Evolutionary conservation across 768 basidiomycete genomes (phyloP).

Genomic region (Cystofilobasidium bisporidii): DNA sequence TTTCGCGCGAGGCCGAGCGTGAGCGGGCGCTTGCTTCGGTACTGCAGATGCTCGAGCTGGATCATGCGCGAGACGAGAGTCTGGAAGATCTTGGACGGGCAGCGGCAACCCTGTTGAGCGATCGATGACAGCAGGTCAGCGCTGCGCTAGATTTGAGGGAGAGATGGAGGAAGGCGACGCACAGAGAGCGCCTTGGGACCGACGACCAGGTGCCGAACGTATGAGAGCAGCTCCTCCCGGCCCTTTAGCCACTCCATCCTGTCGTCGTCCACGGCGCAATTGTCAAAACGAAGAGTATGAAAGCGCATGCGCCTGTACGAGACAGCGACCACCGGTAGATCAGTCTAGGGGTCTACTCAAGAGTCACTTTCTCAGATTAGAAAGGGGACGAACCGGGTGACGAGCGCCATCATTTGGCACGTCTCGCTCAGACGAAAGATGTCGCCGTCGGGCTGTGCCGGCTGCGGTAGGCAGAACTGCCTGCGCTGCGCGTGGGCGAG

Average conservation of each 20-base stretch:
- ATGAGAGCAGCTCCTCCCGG: neutral
- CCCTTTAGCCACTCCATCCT: neutral
- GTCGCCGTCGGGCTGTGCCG: neutral
- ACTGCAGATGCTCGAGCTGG: neutral
- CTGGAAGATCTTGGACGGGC: neutral
- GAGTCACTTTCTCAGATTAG: too few species aligned
- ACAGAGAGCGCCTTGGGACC: neutral
- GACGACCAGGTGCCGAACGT: neutral
- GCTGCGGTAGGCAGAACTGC: neutral
- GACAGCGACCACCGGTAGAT: too few species aligned
- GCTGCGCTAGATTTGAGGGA: too few species aligned
- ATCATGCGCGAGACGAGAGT: neutral
- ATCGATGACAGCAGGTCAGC: too few species aligned
- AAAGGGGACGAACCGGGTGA: neutral
- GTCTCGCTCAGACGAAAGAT: neutral
- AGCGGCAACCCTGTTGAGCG: neutral
- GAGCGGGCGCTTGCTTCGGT: neutral
- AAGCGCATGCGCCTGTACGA: neutral
- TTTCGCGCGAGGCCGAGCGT: neutral
- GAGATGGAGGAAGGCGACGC: neutral
- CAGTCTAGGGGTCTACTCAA: too few species aligned
- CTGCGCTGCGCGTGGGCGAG: neutral
- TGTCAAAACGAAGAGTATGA: neutral
- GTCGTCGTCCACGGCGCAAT: conserved; percentile 3
- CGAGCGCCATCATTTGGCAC: neutral